Evolutionary conservation across 179 eudicot genomes (phyloP).

Genomic region (Beta lomatogona): DNA sequence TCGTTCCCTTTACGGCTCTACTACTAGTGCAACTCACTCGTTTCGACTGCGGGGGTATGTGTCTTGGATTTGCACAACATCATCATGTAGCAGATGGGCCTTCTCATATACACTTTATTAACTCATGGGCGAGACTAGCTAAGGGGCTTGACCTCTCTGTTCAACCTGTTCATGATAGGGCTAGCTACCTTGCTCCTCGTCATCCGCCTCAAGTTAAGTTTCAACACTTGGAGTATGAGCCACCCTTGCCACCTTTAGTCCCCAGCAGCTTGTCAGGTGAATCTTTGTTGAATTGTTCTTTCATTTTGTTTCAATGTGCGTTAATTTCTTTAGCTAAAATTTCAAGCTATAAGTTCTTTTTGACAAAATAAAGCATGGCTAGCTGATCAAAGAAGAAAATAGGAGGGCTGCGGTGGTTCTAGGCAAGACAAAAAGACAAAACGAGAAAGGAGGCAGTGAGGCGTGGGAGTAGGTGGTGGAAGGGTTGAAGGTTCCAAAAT

Average conservation of each 20-base stretch:
- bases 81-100: conserved; percentile 70
- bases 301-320: too few species aligned
- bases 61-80: conserved; percentile 68
- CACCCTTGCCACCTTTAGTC: conserved; percentile 33
- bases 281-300: background rate
- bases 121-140: conserved; percentile 71
- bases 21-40: conserved; percentile 48
- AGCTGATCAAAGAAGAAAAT: too few species aligned
- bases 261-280: background rate
- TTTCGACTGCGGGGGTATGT: conserved; percentile 70
- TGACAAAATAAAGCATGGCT: too few species aligned
- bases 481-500: too few species aligned
- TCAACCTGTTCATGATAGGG: conserved; percentile 63
- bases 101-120: conserved; percentile 53
- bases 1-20: background rate
- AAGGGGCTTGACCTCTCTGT: conserved; percentile 62
- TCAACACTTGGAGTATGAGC: conserved; percentile 46
- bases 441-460: too few species aligned
- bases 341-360: too few species aligned
- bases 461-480: too few species aligned
- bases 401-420: too few species aligned
- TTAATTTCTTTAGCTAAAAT: too few species aligned
- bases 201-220: conserved; percentile 62
- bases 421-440: too few species aligned
- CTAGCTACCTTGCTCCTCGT: conserved; percentile 52